These are phyloP conservation scores for Cladosporium sp. DNA, from an alignment of 2,329 filamentous ascomycete species.

Conservation along the genomic window DNA sequence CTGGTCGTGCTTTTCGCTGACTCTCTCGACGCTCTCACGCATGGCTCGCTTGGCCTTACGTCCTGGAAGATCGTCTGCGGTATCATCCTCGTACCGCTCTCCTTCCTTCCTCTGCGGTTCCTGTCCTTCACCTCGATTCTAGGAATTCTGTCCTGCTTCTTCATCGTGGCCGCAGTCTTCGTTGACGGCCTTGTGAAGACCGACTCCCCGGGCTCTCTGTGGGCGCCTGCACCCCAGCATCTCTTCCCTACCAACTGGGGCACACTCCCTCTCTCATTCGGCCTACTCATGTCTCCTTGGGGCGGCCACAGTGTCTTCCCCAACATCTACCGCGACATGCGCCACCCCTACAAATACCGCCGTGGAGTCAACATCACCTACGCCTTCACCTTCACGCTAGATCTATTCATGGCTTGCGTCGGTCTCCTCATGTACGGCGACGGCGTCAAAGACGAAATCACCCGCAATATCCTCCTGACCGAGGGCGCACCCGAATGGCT, in stretches of 20 bases:
- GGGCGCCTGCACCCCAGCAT: conserved; percentile 73
- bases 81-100: conserved; percentile 71
- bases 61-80: conserved; percentile 86
- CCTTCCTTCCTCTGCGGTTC: conserved; percentile 76
- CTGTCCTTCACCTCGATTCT: conserved; percentile 88
- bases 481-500: conserved; percentile 68
- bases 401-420: conserved; percentile 74
- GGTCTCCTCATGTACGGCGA: conserved; percentile 95
- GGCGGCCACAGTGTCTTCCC: conserved; percentile 74
- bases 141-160: conserved; percentile 85
- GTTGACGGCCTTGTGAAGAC: conserved; percentile 83
- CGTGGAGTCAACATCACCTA: conserved; percentile 76
- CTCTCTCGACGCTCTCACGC: conserved; percentile 74
- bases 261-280: conserved; percentile 81
- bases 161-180: conserved; percentile 80
- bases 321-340: conserved; percentile 75
- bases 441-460: conserved; percentile 80
- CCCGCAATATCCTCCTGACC: conserved; percentile 77
- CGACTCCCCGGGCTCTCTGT: conserved; percentile 73
- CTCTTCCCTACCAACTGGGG: conserved; percentile 83
- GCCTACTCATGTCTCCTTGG: conserved; percentile 81
- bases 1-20: conserved; percentile 94
- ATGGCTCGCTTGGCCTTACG: conserved; percentile 57
- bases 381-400: conserved; percentile 75
- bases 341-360: conserved; percentile 76